Evolutionary conservation across 2,329 filamentous ascomycete genomes (phyloP), one percentile per base, ranked within the genome.

Genomic region (Bisporella sp.): DNA sequence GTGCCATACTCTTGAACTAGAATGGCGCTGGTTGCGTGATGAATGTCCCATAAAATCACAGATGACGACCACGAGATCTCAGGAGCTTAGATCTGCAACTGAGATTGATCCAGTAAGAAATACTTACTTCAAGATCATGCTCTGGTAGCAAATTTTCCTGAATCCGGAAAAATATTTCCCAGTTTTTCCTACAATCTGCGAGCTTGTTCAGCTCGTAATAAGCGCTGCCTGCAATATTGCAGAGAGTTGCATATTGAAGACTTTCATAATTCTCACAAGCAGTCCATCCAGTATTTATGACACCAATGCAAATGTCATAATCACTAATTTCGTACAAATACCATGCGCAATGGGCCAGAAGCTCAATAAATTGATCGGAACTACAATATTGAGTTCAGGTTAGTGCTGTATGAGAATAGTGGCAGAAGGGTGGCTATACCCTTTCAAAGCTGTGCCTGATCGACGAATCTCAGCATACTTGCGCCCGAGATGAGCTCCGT

Each of bases 151-250:
- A 21, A 12, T n/a, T 29, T n/a, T 54, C 46, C 43, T 48, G 52
- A 32, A 58, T 46, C 12, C 43, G 48, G 6, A 53, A 32, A 12
- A 46, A 50, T 3, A 32, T 47, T 28, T 57, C 56, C 49, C 51
- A 55, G 13, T 46, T 37, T 32, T 47, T 55, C 4, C 56, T 50
- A 46, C 57, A 58, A 5, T 57, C 50, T 1, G 5, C 5, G 2
- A 59, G 31, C 32, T 47, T 29, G 43, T 60, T 60, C 28, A 57
- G 43, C 35, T 58, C 56, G 32, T 53, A 55, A 46, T 49, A 55
- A 4, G 42, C 13, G 28, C 29, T n/a, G 6, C 54, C 54, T 1
- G 50, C 47, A 12, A 44, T 50, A 21, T 48, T 52, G 5, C 48
- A 50, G 4, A 57, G 46, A 21, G 7, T 32, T 11, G 54, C 55